Conservation (phyloP, 2,329 filamentous ascomycete species). For the Neofusicoccum laricinum region DNA sequence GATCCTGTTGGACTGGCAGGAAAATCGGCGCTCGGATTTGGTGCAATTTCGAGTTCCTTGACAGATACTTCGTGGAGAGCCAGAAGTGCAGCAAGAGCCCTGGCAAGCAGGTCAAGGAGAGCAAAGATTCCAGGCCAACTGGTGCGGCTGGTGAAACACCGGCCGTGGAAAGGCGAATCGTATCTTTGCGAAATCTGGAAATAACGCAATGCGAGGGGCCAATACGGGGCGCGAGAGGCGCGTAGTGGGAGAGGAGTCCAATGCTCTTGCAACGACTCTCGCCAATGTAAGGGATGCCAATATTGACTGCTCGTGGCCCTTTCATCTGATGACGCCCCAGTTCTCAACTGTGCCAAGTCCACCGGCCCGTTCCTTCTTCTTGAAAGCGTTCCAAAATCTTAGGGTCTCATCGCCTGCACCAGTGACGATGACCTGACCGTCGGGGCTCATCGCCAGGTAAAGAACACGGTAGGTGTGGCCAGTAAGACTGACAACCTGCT, state of each 20-base stretch:
- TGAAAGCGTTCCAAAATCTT: slow-evolving; percentile 96
- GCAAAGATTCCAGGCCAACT: background rate
- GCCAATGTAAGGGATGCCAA: background rate
- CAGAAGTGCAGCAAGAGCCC: background rate
- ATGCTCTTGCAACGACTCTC: background rate
- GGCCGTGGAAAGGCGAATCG: background rate
- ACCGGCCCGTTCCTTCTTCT: slow-evolving; percentile 68
- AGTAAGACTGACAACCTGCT: slow-evolving; percentile 89
- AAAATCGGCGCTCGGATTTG: background rate
- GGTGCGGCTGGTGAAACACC: background rate
- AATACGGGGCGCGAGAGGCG: background rate
- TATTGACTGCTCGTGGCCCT: background rate
- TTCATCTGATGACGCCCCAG: slow-evolving; percentile 75
- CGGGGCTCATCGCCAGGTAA: slow-evolving; percentile 95
- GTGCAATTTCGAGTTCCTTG: background rate
- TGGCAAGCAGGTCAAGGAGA: background rate
- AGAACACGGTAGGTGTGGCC: slow-evolving; percentile 96
- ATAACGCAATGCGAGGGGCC: background rate
- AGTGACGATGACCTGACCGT: slow-evolving; percentile 89
- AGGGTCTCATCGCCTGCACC: slow-evolving; percentile 95
- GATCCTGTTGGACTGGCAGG: background rate
- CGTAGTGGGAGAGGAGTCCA: background rate
- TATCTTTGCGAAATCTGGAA: background rate
- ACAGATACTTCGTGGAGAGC: background rate
- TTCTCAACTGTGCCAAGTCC: slow-evolving; percentile 61